phyloP scores from a whole-genome alignment of 2,329 filamentous ascomycete species.

The Sclerotinia glacialis region DNA sequence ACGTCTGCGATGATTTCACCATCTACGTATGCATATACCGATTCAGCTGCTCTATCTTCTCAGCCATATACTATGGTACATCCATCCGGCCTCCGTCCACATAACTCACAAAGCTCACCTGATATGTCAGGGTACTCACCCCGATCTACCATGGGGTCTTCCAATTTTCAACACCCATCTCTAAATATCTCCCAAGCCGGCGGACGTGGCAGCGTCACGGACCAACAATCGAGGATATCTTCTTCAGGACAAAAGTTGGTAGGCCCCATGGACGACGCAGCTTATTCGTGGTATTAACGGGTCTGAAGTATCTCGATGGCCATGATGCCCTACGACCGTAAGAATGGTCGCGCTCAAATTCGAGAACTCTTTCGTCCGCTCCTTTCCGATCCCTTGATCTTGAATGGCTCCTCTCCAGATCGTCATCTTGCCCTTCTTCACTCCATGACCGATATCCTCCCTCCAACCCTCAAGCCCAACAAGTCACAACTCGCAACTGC shows the following conservation, averaged over 20 bases:
- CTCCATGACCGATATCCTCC: conserved; percentile 39
- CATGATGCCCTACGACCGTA: conserved; percentile 39
- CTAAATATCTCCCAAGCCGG: conserved; percentile 34
- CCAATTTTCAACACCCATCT: conserved; percentile 36
- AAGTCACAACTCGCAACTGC: conserved; percentile 42
- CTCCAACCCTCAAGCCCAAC: conserved; percentile 41
- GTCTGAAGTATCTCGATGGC: conserved; percentile 32
- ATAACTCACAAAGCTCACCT: conserved; percentile 42
- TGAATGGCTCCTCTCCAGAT: conserved; percentile 36
- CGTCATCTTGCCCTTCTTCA: conserved; percentile 39
- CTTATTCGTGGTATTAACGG: conserved; percentile 21
- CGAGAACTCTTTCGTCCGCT: conserved; percentile 41
- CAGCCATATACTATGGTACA: conserved; percentile 41
- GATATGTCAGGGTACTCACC: conserved; percentile 40
- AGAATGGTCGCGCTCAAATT: conserved; percentile 40
- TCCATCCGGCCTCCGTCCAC: conserved; percentile 38
- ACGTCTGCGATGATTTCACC: conserved; percentile 38
- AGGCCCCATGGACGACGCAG: conserved; percentile 17
- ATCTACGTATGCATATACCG: conserved; percentile 37
- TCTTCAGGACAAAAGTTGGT: conserved; percentile 29
- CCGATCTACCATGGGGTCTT: conserved; percentile 38
- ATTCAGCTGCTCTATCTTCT: conserved; percentile 35
- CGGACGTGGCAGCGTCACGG: conserved; percentile 27
- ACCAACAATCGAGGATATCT: conserved; percentile 27
- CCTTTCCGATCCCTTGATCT: conserved; percentile 39